Evolutionary conservation across 352 stramenopile genomes (phyloP).

Genomic region (Thraustotheca clavata): DNA sequence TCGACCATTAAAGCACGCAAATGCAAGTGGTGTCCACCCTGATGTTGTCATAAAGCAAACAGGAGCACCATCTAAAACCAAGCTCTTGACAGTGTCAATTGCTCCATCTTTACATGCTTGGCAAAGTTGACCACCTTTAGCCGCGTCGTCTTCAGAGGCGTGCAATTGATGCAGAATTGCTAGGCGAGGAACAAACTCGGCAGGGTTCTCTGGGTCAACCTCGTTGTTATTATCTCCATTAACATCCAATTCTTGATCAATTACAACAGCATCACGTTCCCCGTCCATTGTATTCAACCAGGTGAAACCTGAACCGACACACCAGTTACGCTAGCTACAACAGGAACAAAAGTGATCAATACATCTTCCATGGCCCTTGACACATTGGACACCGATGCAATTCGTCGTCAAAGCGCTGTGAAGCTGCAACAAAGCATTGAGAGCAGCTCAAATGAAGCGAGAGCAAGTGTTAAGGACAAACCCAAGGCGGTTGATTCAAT

Average conservation of each 20-base stretch:
- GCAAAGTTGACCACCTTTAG: slow-evolving; percentile 47
- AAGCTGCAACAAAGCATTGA: too few species aligned
- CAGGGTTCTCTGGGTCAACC: slow-evolving; percentile 9
- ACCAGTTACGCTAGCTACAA: neutral
- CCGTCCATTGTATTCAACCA: neutral
- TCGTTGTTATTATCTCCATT: slow-evolving; percentile 18
- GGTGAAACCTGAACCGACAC: neutral
- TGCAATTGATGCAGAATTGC: slow-evolving; percentile 49
- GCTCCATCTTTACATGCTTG: slow-evolving; percentile 49
- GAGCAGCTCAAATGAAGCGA: too few species aligned
- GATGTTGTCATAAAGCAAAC: slow-evolving; percentile 66
- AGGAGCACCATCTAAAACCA: slow-evolving; percentile 37
- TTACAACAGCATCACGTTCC: slow-evolving; percentile 4
- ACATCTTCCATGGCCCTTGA: too few species aligned
- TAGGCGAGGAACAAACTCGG: slow-evolving; percentile 41
- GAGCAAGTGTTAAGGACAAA: too few species aligned
- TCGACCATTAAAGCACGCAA: slow-evolving; percentile 52
- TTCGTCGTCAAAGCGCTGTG: too few species aligned
- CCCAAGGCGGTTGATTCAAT: too few species aligned
- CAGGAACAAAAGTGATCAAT: too few species aligned
- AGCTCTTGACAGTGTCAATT: slow-evolving; percentile 30
- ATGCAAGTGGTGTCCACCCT: slow-evolving; percentile 61
- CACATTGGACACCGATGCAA: too few species aligned
- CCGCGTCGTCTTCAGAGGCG: slow-evolving; percentile 41
- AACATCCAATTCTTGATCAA: neutral